Evolutionary conservation across 768 basidiomycete genomes (phyloP).

Genomic region (Termitomyces sp.): DNA sequence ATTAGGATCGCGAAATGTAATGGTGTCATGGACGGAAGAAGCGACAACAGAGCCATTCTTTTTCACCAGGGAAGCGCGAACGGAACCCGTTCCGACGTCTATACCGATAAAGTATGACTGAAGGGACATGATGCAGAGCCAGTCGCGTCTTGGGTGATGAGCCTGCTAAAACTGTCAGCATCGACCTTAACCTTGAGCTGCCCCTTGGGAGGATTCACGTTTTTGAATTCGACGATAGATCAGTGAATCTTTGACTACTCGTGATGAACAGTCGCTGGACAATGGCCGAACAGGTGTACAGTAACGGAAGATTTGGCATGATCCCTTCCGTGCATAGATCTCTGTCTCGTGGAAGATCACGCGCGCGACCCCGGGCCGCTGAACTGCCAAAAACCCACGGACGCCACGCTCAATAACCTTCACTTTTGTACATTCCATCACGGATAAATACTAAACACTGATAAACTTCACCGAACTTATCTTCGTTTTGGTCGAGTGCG

Average conservation of each 20-base stretch:
- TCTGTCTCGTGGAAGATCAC: background rate
- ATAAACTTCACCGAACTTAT: too few relatives aligned
- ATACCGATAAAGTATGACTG: slow-evolving; percentile 62
- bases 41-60: slow-evolving; percentile 64
- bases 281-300: background rate
- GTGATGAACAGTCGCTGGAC: background rate
- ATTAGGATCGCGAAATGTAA: slow-evolving; percentile 75
- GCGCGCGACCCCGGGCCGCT: background rate
- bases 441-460: too few relatives aligned
- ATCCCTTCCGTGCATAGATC: too few relatives aligned
- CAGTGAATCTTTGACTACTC: background rate
- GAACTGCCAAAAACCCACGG: background rate
- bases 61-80: slow-evolving; percentile 77
- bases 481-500: background rate
- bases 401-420: too few relatives aligned
- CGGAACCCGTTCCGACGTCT: slow-evolving; percentile 93
- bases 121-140: slow-evolving; percentile 22
- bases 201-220: background rate
- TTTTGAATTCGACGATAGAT: background rate
- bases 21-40: slow-evolving; percentile 76
- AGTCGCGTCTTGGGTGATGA: background rate
- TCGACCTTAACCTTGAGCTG: background rate
- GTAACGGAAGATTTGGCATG: too few relatives aligned
- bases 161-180: background rate
- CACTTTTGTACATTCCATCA: too few relatives aligned